These are phyloP conservation scores for Juglanconis oblonga DNA, from an alignment of 2,329 filamentous ascomycete species.

Conservation along the genomic window DNA sequence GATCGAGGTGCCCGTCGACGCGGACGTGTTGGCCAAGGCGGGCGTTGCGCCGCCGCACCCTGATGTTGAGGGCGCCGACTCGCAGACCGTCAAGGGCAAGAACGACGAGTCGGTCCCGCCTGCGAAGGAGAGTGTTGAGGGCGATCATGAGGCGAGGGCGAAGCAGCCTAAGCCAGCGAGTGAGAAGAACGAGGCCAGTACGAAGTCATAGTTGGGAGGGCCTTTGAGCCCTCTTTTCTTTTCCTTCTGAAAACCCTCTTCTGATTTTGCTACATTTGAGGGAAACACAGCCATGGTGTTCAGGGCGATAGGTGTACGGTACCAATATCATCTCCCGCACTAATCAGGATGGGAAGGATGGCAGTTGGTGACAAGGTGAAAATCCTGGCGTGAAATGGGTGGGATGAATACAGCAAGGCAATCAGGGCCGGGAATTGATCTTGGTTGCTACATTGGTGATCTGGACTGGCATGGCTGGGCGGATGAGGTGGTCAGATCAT, in stretches of 20 bases:
- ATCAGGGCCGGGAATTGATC: not conserved
- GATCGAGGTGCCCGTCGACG: slow-evolving; percentile 48
- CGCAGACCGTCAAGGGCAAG: slow-evolving; percentile 50
- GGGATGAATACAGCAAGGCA: not conserved
- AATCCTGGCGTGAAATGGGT: not conserved
- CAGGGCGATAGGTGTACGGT: not conserved
- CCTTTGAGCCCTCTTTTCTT: slow-evolving; percentile 20
- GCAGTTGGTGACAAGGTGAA: not conserved
- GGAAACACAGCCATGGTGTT: not conserved
- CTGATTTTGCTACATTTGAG: not conserved
- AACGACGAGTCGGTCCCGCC: slow-evolving; percentile 36
- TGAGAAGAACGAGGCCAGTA: slow-evolving; percentile 56
- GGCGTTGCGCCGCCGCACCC: slow-evolving; percentile 56
- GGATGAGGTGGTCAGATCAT: not conserved
- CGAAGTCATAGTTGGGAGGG: not conserved
- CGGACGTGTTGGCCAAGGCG: not conserved
- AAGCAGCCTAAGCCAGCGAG: slow-evolving; percentile 60
- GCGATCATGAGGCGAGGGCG: slow-evolving; percentile 56
- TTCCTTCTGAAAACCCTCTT: not conserved
- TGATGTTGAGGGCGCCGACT: slow-evolving; percentile 59
- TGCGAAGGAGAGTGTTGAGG: slow-evolving; percentile 52
- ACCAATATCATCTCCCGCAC: not conserved
- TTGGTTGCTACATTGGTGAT: not conserved
- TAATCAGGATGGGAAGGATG: not conserved
- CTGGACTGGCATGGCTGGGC: not conserved